These are phyloP conservation scores for Cyamopsis tetragonoloba DNA, from an alignment of 306 rosid species.

Conservation along the genomic window DNA sequence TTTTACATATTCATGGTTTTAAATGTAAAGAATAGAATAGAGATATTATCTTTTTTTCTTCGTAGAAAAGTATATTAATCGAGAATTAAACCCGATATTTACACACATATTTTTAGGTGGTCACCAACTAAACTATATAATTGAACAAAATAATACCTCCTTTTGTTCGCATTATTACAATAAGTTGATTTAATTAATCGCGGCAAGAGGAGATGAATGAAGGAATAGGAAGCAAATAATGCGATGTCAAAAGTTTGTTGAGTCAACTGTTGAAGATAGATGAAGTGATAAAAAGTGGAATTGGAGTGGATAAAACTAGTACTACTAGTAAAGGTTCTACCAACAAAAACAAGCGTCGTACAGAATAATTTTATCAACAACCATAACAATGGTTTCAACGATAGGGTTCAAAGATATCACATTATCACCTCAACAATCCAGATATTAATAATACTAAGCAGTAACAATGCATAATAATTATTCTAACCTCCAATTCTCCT, in stretches of 20 bases:
- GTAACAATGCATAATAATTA: background rate
- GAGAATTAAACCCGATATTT: too few species aligned
- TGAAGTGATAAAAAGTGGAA: conserved; percentile 17
- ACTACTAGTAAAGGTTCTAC: conserved; percentile 6
- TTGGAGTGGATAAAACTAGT: conserved; percentile 5
- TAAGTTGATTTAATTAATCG: background rate
- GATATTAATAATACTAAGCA: too few species aligned
- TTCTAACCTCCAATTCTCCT: background rate
- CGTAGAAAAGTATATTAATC: too few species aligned
- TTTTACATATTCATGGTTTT: too few species aligned
- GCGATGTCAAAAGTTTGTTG: conserved; percentile 3
- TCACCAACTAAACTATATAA: too few species aligned
- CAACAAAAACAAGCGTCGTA: conserved; percentile 4
- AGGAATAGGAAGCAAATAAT: conserved; percentile 12
- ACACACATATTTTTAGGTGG: too few species aligned
- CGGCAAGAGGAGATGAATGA: background rate
- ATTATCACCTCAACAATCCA: too few species aligned
- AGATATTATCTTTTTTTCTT: too few species aligned
- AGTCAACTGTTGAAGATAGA: conserved; percentile 4
- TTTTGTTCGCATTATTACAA: background rate
- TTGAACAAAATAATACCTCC: background rate
- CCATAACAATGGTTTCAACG: background rate
- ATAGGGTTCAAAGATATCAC: background rate
- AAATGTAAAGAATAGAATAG: too few species aligned
- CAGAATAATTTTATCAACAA: conserved; percentile 27